Evolutionary conservation across 495 filamentous ascomycete genomes (phyloP).

Genomic region (Aspergillus homomorphus): DNA sequence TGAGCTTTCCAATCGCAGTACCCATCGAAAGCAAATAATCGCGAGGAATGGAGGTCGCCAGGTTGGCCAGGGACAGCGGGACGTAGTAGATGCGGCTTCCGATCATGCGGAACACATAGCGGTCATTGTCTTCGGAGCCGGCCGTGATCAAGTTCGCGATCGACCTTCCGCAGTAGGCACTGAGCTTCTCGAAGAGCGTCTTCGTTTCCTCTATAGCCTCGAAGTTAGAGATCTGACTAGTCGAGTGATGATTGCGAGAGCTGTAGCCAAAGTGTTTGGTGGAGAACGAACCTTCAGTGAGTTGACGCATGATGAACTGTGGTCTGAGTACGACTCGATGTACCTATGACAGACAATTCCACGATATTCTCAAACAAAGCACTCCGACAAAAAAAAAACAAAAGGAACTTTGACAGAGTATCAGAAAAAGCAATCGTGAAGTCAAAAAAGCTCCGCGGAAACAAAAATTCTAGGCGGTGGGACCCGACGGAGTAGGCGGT

Average conservation of each 20-base stretch:
- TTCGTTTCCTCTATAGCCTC: constrained; percentile 52
- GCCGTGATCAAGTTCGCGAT: constrained; percentile 77
- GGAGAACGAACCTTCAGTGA: constrained; percentile 55
- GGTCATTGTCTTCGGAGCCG: constrained; percentile 60
- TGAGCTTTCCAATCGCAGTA: constrained; percentile 84
- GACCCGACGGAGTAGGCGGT: constrained; percentile 4
- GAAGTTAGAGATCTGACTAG: neutral
- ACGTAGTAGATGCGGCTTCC: constrained; percentile 84
- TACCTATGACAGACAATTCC: too few species aligned
- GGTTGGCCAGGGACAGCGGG: constrained; percentile 77
- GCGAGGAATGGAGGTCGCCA: constrained; percentile 79
- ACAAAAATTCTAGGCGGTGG: constrained; percentile 17
- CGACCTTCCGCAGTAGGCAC: constrained; percentile 75
- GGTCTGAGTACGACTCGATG: neutral
- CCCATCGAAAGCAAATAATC: constrained; percentile 79
- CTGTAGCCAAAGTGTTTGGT: too few species aligned
- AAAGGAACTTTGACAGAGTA: neutral
- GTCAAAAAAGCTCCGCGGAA: constrained; percentile 16
- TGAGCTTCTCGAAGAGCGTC: constrained; percentile 77
- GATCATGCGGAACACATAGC: constrained; percentile 83
- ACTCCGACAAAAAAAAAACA: neutral
- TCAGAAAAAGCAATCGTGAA: neutral
- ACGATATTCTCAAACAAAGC: too few species aligned
- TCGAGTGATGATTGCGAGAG: neutral
- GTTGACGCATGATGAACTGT: constrained; percentile 58